These are phyloP conservation scores for Acacia melanoxylon DNA, from an alignment of 306 rosid species.

Conservation along the genomic window DNA sequence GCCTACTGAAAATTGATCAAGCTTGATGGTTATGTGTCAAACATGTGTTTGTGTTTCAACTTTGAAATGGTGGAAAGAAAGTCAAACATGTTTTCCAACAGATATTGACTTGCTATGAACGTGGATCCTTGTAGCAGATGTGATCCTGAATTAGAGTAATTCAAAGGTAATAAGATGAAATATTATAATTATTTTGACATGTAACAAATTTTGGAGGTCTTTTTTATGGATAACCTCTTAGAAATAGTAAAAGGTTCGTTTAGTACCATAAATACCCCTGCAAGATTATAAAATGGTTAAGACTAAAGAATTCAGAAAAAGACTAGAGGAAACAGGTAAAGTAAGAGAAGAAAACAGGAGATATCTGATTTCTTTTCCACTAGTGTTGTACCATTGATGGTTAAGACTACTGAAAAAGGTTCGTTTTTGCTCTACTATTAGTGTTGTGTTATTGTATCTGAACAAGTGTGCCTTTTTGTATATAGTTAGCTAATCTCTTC, in stretches of 20 bases:
- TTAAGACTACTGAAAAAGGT: too few species aligned
- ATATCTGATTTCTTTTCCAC: background rate
- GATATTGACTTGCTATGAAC: background rate
- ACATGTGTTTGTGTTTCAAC: background rate
- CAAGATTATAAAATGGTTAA: background rate
- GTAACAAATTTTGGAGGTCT: background rate
- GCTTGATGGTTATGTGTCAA: background rate
- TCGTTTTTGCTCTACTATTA: background rate
- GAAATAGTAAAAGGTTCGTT: background rate
- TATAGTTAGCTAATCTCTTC: constrained; percentile 4
- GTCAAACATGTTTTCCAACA: background rate
- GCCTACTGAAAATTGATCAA: background rate
- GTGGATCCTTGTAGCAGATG: background rate
- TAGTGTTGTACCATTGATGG: too few species aligned
- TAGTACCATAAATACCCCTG: background rate
- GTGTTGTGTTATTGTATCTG: background rate
- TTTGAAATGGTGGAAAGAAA: background rate
- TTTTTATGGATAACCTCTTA: background rate
- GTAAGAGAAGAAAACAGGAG: background rate
- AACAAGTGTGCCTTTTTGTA: background rate
- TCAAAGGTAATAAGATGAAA: background rate
- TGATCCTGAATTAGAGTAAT: background rate
- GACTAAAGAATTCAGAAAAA: background rate
- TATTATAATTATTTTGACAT: background rate
- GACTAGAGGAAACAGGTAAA: background rate